A percentile compares a stretch with the other conserved stretches of the same genome.
Conservation (phyloP, 2,329 filamentous ascomycete genomes). For the Talaromyces sp. region DNA sequence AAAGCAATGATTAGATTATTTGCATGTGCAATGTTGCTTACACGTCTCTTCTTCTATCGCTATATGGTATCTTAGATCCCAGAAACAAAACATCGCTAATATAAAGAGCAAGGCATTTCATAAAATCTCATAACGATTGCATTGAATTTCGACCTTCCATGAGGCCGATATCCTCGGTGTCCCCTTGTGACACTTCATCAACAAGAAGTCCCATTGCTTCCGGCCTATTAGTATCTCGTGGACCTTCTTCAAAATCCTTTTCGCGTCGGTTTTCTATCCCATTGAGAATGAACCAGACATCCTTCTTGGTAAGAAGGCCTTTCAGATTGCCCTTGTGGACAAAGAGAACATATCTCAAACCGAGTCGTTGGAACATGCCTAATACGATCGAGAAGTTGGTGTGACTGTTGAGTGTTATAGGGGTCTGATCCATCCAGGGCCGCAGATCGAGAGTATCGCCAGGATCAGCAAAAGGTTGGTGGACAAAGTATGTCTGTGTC, state of each 20-base stretch:
- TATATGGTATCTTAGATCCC: conserved; percentile 2
- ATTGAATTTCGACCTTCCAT: conserved; percentile 27
- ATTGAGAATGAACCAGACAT: conserved; percentile 90
- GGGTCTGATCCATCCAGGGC: conserved; percentile 99
- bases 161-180: conserved; percentile 31
- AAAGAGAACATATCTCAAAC: conserved; percentile 85
- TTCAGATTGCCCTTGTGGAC: conserved; percentile 75
- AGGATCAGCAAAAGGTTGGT: conserved; percentile 77
- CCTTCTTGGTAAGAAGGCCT: conserved; percentile 92
- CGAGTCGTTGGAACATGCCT: conserved; percentile 91
- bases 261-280: conserved; percentile 58
- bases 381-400: conserved; percentile 79
- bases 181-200: conserved; percentile 24
- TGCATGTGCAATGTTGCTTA: background rate
- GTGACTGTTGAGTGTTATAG: conserved; percentile 78
- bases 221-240: conserved; percentile 26
- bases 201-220: conserved; percentile 40
- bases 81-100: conserved; percentile 1
- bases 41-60: background rate
- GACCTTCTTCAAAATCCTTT: conserved; percentile 30
- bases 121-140: conserved; percentile 25
- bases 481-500: conserved; percentile 78
- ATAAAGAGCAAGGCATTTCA: background rate
- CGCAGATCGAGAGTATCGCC: conserved; percentile 76
- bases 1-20: background rate